Base-by-base conservation (phyloP, 306 rosid genomes). In the barrel medic (Medicago truncatula) region DNA sequence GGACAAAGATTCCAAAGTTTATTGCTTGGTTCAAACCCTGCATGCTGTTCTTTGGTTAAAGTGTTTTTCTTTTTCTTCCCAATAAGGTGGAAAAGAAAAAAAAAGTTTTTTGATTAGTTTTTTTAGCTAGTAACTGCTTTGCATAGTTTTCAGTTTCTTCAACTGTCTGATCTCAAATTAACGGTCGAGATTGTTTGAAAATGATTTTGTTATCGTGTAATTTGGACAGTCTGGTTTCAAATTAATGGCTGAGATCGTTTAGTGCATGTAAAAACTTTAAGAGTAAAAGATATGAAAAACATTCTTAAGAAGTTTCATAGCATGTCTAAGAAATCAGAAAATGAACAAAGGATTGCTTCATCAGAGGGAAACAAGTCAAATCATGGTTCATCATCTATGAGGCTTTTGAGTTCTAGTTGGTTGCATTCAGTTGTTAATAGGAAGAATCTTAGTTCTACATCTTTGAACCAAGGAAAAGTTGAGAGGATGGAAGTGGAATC, bases 291-390 rank as follows among this genome's bases (percentile, higher is more conserved):
- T 79, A 95, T 92, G 98, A 95, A 92, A 93, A 92, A 89, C 85
- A 82, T 95, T 77, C 86, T 95, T 67, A 95, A 90, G 96, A 95
- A 92, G 89, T 91, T 95, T 47, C 89, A 90, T 71, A 85, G 86
- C 75, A 84, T 87, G 98, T 84, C 96, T 57, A 80, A 82, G 63
- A 89, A 84, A 79, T 82, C 95, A 53, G 95, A 79, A 71, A 89
- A 79, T 70, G 84, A 83, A 50, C 88, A 82, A 76, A 89, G 93
- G 78, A 88, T 91, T 82, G 71, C 88, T 81, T 78, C 97, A 77
- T 88, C 92, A 21, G 90, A 82, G 78, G 86, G 83, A 31, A 83
- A 61, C 71, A 93, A 89, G 78, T 77, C 83, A 52, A 80, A 73
- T 47, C 88, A 76, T 15, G 85, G 80, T 65, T 81, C 88, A 17